These are phyloP conservation scores for Aspergillus luchuensis DNA, from an alignment of 2,329 filamentous ascomycete species.

Conservation along the genomic window DNA sequence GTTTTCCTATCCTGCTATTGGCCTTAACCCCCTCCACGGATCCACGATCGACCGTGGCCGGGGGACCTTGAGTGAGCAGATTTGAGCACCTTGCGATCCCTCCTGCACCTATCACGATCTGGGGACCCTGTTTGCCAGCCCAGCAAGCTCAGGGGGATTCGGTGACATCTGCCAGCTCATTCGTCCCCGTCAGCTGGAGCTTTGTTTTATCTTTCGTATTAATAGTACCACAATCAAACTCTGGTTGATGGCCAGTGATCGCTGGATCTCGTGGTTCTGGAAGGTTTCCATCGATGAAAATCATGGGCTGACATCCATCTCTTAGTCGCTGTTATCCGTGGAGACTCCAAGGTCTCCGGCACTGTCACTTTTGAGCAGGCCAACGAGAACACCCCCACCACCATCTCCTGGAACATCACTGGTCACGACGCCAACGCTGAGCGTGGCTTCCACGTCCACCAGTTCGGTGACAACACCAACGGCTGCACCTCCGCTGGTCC, in stretches of 20 bases:
- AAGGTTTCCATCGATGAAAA: conserved; percentile 9
- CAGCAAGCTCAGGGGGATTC: conserved; percentile 8
- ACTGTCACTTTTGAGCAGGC: conserved; percentile 95
- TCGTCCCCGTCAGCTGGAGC: conserved; percentile 4
- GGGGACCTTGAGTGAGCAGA: conserved; percentile 44
- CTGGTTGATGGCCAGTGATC: conserved; percentile 1
- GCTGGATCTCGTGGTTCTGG: conserved; percentile 7
- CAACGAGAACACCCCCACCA: conserved; percentile 78
- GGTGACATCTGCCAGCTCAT: conserved; percentile 8
- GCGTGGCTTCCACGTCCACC: conserved; percentile 98
- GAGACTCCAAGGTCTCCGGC: conserved; percentile 93
- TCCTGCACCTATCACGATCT: conserved; percentile 32
- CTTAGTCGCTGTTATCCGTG: conserved; percentile 91
- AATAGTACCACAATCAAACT: background rate
- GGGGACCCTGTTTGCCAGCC: conserved; percentile 10
- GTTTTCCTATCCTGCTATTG: conserved; percentile 23
- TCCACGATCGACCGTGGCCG: conserved; percentile 34
- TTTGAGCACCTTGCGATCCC: conserved; percentile 46
- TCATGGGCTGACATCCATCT: conserved; percentile 12
- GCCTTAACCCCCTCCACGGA: conserved; percentile 15
- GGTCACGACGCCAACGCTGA: conserved; percentile 93
- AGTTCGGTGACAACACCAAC: conserved; percentile 99
- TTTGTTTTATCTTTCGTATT: background rate
- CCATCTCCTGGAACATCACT: conserved; percentile 85
- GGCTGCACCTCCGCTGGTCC: conserved; percentile 97